These are phyloP conservation scores for Irpex lacteus DNA, from an alignment of 1,284 basidiomycete species.

Conservation along the genomic window DNA sequence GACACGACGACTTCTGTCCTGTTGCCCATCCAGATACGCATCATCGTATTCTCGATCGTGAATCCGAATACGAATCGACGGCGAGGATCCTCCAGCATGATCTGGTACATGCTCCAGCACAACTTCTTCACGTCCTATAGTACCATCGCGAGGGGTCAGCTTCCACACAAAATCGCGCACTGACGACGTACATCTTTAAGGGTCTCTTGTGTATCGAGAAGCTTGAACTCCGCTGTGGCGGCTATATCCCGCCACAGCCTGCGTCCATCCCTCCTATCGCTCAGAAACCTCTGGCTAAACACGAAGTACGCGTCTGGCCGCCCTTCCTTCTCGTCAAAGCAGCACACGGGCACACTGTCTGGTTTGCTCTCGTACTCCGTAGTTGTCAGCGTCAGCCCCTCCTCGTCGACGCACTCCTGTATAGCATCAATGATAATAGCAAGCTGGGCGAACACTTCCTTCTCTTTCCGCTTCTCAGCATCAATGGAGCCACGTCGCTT, in stretches of 20 bases:
- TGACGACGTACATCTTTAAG: not conserved
- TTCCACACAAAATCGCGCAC: not conserved
- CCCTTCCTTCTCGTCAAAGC: not conserved
- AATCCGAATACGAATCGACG: constrained; percentile 7
- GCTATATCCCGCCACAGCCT: constrained; percentile 1
- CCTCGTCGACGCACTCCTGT: not conserved
- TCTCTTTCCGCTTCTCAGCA: not conserved
- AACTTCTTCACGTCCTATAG: not conserved
- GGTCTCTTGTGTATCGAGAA: not conserved
- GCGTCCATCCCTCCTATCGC: not conserved
- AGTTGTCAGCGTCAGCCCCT: not conserved
- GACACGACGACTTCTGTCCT: constrained; percentile 1
- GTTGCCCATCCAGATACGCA: constrained; percentile 2
- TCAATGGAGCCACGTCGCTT: not conserved
- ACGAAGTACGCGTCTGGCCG: not conserved
- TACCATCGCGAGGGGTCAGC: not conserved
- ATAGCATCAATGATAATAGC: not conserved
- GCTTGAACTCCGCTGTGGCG: constrained; percentile 6
- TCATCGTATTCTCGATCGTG: constrained; percentile 2
- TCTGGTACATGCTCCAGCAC: constrained; percentile 4
- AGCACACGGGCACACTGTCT: not conserved
- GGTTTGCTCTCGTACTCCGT: not conserved
- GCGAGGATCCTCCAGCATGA: constrained; percentile 7
- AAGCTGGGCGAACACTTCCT: not conserved
- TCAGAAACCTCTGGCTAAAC: not conserved